Conservation (phyloP, 805 yeast genomes). For the Zygotorulaspora sp. region DNA sequence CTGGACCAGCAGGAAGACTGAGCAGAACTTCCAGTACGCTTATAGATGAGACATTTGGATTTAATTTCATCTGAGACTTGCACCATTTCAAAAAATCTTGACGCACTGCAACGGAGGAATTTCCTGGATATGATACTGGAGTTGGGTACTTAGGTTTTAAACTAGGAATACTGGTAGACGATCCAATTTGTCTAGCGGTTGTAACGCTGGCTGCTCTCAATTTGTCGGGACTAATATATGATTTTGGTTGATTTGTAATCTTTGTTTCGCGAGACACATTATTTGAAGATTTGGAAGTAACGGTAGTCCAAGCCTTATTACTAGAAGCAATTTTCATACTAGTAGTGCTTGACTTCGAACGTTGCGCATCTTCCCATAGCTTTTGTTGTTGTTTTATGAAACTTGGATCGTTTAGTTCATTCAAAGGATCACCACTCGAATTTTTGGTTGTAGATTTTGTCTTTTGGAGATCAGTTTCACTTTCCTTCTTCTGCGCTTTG, state of each 20-base stretch:
- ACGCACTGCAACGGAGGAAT: slow-evolving; percentile 39
- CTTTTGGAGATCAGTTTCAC: slow-evolving; percentile 1
- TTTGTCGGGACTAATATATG: slow-evolving; percentile 34
- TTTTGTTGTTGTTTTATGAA: slow-evolving; percentile 33
- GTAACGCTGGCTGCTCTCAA: slow-evolving; percentile 32
- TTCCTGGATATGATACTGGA: slow-evolving; percentile 29
- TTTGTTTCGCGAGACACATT: slow-evolving; percentile 17
- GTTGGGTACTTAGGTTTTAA: slow-evolving; percentile 22
- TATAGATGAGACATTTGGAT: slow-evolving; percentile 68
- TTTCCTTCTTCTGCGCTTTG: slow-evolving; percentile 14
- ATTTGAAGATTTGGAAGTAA: slow-evolving; percentile 30
- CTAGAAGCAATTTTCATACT: slow-evolving; percentile 50
- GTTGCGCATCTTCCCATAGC: slow-evolving; percentile 53
- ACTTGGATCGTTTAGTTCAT: slow-evolving; percentile 24
- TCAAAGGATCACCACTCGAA: slow-evolving; percentile 6
- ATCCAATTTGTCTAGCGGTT: slow-evolving; percentile 23
- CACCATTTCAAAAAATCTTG: slow-evolving; percentile 73
- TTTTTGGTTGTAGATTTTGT: slow-evolving; percentile 3
- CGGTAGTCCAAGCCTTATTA: slow-evolving; percentile 31
- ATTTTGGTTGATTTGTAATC: slow-evolving; percentile 19
- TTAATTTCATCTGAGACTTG: slow-evolving; percentile 59
- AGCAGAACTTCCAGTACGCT: slow-evolving; percentile 77
- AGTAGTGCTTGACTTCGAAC: slow-evolving; percentile 59
- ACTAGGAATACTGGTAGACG: slow-evolving; percentile 30
- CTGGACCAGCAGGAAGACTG: slow-evolving; percentile 70